Evolutionary conservation across 805 yeast species (phyloP).

Genomic region (Metschnikowia sp.): DNA sequence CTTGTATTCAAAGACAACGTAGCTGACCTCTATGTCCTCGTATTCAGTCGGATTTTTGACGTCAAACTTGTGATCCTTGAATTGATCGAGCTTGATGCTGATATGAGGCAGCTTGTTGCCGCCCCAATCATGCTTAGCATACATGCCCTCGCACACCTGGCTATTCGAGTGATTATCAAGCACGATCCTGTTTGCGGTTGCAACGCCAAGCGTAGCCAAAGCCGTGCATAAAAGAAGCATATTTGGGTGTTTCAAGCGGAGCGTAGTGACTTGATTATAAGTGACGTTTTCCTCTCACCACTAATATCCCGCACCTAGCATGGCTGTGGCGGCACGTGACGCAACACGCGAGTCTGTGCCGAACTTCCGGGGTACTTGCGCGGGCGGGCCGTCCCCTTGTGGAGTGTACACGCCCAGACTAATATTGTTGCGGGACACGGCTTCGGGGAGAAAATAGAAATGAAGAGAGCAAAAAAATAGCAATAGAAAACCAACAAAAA

Average conservation of each 20-base stretch:
- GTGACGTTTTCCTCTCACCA: neutral
- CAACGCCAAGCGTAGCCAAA: slow-evolving; percentile 10
- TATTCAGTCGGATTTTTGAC: slow-evolving; percentile 18
- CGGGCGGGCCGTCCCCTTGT: too few species aligned
- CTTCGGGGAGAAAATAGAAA: neutral
- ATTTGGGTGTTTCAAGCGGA: neutral
- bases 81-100: slow-evolving; percentile 27
- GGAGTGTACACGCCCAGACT: too few species aligned
- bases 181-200: slow-evolving; percentile 42
- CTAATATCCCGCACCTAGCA: neutral
- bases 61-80: slow-evolving; percentile 27
- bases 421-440: neutral
- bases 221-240: slow-evolving; percentile 5
- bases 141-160: slow-evolving; percentile 88
- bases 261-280: neutral
- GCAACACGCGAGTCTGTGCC: neutral
- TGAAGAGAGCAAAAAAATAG: neutral
- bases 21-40: slow-evolving; percentile 49
- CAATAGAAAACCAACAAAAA: neutral
- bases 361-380: too few species aligned
- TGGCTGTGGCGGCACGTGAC: neutral
- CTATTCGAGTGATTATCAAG: slow-evolving; percentile 46
- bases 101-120: slow-evolving; percentile 64
- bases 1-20: slow-evolving; percentile 79
- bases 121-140: slow-evolving; percentile 81